Conservation (phyloP, 768 basidiomycete genomes). For the Mycena haematopus region DNA sequence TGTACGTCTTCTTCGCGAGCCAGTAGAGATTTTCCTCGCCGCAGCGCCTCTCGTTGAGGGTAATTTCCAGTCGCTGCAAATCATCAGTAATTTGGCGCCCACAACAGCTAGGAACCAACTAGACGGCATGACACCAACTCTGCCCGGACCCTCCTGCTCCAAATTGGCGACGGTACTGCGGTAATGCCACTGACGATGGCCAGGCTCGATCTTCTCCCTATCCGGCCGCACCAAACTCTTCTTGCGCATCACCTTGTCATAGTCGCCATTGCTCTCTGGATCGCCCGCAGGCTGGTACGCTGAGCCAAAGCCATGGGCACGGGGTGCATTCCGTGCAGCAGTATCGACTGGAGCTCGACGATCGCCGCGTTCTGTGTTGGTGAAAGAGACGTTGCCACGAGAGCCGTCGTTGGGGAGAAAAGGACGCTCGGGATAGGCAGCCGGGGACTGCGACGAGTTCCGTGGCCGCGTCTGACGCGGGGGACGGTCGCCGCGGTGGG, state of each 20-base stretch:
- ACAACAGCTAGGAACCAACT: slow-evolving; percentile 56
- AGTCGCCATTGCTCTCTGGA: slow-evolving; percentile 48
- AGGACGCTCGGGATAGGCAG: slow-evolving; percentile 39
- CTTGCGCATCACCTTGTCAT: slow-evolving; percentile 74
- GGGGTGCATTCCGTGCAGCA: slow-evolving; percentile 43
- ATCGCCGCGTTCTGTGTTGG: slow-evolving; percentile 72
- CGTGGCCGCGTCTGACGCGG: slow-evolving; percentile 60
- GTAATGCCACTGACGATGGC: slow-evolving; percentile 95
- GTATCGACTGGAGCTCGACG: slow-evolving; percentile 60
- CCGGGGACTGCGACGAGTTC: slow-evolving; percentile 45
- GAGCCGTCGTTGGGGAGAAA: slow-evolving; percentile 43
- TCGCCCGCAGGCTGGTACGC: slow-evolving; percentile 37
- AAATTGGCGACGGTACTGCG: slow-evolving; percentile 83
- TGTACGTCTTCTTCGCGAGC: slow-evolving; percentile 89
- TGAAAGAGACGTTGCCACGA: slow-evolving; percentile 70
- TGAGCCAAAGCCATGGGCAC: slow-evolving; percentile 41
- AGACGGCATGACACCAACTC: slow-evolving; percentile 79
- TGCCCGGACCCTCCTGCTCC: slow-evolving; percentile 67
- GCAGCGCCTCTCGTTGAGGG: slow-evolving; percentile 63
- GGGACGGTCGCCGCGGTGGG: slow-evolving; percentile 54
- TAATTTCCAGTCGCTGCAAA: slow-evolving; percentile 77
- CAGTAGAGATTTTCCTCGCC: slow-evolving; percentile 89
- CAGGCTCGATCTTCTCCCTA: slow-evolving; percentile 94
- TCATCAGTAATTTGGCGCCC: slow-evolving; percentile 13
- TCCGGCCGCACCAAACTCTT: slow-evolving; percentile 93